Base-by-base conservation (phyloP, 345 rosid species). In the Triadica sebifera region DNA sequence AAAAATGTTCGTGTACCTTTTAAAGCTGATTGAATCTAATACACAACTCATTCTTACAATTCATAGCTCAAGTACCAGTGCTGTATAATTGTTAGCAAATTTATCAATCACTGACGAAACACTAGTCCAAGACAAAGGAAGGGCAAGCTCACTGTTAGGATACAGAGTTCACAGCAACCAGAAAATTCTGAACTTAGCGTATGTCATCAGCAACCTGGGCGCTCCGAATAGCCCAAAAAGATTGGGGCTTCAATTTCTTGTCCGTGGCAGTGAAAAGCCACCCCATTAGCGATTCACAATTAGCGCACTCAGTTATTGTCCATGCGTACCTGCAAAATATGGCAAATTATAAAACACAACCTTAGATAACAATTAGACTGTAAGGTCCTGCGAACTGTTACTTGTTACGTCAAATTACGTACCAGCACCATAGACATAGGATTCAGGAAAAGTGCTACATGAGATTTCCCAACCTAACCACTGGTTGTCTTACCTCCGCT, bases 191-290 rank as follows among this genome's bases (percentile, higher is more conserved):
- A 15, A 29, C 50, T 77, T 77, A 78, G 62, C 53, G 69, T 74
- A 53, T 77, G 77, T 84, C 85, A 79, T 89, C 93, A 1, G 85
- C 89, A 69, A 95, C 94, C 75, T 87, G 90, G 67, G 94, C 80
- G 84, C 93, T 85, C 10, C 96, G 87, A 67, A 93, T 86, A 38
- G 93, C 99, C 98, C 99, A 93, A 70, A 95, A 95, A 11, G 87
- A 89, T 67, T 73, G 80, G 57, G 99, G 99, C 87, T 85, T 90
- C 88, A 94, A 64, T 72, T 83, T 87, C 49, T 77, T 79, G 69
- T 84, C 87, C 12, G 87, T 90, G 6, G 97, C 91, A 4, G 98
- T 90, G 75, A 89, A 95, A 69, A 86, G 90, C 99, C 99, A 95
- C 22, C 99, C 99, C 84, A 91, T 79, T 2, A 72, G 93, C 17